Base-by-base conservation (phyloP, 352 stramenopile species). In the Thraustochytrium sp. region DNA sequence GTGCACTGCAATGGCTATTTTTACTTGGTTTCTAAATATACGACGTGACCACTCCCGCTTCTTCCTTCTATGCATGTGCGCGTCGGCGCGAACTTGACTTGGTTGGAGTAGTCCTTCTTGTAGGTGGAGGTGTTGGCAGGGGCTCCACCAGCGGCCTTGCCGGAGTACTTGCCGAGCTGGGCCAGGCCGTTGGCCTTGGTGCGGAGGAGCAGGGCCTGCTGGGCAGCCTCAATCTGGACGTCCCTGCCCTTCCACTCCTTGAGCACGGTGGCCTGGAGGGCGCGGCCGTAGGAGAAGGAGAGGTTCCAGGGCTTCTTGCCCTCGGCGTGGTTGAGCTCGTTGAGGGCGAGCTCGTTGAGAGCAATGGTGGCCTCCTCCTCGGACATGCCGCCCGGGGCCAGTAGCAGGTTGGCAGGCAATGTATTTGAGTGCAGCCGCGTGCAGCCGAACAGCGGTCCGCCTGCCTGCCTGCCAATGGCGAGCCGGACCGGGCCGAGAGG, bases 41-140 rank as follows among this genome's bases (percentile, higher is more conserved):
- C n/a, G n/a, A n/a, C n/a, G n/a, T n/a, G n/a, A n/a, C n/a, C n/a
- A n/a, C n/a, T n/a, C n/a, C n/a, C n/a, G n/a, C n/a, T n/a, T n/a
- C n/a, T n/a, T n/a, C n/a, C n/a, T n/a, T n/a, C n/a, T n/a, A n/a
- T n/a, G n/a, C n/a, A n/a, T n/a, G n/a, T n/a, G n/a, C n/a, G n/a
- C n/a, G n/a, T n/a, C n/a, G n/a, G n/a, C n/a, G n/a, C n/a, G n/a
- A n/a, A n/a, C n/a, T n/a, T n/a, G 55, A 51, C 78, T 86, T 91
- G 93, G 87, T 93, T 93, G 63, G 90, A 88, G 87, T 93, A 93
- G 82, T 91, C 89, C 82, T 88, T 89, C 21, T 93, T 89, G 63
- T 86, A 84, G 46, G 92, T 87, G 29, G 87, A 90, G 84, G 90
- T 87, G 62, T 90, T 85, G 36, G 87, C 88, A 40, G 87, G 88